Conservation (phyloP, 2,329 filamentous ascomycete species). For the Nemania sp. region DNA sequence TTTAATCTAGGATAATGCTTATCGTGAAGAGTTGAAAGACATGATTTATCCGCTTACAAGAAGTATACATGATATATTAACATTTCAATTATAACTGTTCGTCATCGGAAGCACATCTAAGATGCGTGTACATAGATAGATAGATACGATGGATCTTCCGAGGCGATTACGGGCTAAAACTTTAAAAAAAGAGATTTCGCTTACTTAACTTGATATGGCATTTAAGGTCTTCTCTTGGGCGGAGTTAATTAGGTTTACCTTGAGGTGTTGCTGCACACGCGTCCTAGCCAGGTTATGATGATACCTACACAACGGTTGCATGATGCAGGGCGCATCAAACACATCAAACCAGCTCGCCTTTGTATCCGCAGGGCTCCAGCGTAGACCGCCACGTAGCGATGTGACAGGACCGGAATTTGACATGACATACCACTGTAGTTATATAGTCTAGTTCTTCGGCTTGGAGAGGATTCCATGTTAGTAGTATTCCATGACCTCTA, state of each 20-base stretch:
- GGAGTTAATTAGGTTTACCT: background rate
- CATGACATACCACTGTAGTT: background rate
- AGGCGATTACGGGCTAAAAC: slow-evolving; percentile 3
- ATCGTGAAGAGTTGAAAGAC: too few species aligned
- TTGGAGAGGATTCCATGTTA: background rate
- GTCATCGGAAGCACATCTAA: background rate
- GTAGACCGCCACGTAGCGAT: slow-evolving; percentile 20
- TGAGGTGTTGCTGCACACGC: slow-evolving; percentile 9
- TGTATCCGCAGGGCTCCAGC: slow-evolving; percentile 15
- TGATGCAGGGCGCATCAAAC: slow-evolving; percentile 38
- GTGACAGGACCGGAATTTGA: slow-evolving; percentile 16
- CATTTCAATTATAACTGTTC: background rate
- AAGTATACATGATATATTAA: background rate
- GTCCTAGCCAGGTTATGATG: background rate
- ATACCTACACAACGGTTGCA: slow-evolving; percentile 25
- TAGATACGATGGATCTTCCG: background rate
- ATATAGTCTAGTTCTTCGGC: background rate
- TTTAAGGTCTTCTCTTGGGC: background rate
- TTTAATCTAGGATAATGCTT: background rate
- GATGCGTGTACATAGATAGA: background rate
- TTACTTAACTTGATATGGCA: background rate
- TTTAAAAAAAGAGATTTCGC: background rate
- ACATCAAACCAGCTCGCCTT: slow-evolving; percentile 29
- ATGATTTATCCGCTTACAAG: background rate
- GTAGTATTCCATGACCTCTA: too few species aligned